A percentile compares a stretch with the other conserved stretches of the same genome.
phyloP scores from a whole-genome alignment of 805 yeast genomes.

The Saturnispora quitensis region DNA sequence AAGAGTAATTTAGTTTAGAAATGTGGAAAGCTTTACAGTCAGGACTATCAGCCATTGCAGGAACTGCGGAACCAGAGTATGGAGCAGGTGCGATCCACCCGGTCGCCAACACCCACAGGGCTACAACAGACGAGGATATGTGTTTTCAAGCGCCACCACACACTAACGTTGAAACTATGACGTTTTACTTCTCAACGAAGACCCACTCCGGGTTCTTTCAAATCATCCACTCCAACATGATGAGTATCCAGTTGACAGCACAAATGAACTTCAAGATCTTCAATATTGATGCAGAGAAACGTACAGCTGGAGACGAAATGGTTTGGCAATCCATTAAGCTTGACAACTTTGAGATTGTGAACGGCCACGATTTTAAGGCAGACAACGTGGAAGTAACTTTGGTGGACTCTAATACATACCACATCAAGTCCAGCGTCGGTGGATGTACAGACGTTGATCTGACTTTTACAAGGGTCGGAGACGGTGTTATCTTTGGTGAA shows the following conservation, averaged over 20 bases:
- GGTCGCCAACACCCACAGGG: constrained; percentile 46
- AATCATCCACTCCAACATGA: constrained; percentile 84
- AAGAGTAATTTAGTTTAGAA: not conserved
- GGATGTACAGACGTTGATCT: constrained; percentile 66
- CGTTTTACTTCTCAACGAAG: constrained; percentile 68
- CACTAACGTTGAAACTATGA: constrained; percentile 93
- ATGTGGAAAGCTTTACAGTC: constrained; percentile 31
- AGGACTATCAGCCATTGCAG: constrained; percentile 80
- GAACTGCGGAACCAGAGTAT: constrained; percentile 95
- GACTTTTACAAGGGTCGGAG: constrained; percentile 47
- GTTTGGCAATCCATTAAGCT: constrained; percentile 91
- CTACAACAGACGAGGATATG: constrained; percentile 58
- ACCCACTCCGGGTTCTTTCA: constrained; percentile 85
- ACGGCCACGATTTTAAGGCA: constrained; percentile 73
- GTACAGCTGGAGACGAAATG: constrained; percentile 21
- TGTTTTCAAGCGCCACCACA: constrained; percentile 63
- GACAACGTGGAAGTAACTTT: constrained; percentile 58
- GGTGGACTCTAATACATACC: constrained; percentile 42
- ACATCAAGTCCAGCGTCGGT: constrained; percentile 55
- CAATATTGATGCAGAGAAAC: constrained; percentile 43
- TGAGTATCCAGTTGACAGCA: constrained; percentile 82
- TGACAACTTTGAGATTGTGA: constrained; percentile 60
- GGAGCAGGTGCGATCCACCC: constrained; percentile 89
- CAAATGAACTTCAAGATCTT: constrained; percentile 86
- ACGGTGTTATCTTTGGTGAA: constrained; percentile 83